Conservation (phyloP, 2,329 filamentous ascomycete species). For the Phaeosphaeria sp. region DNA sequence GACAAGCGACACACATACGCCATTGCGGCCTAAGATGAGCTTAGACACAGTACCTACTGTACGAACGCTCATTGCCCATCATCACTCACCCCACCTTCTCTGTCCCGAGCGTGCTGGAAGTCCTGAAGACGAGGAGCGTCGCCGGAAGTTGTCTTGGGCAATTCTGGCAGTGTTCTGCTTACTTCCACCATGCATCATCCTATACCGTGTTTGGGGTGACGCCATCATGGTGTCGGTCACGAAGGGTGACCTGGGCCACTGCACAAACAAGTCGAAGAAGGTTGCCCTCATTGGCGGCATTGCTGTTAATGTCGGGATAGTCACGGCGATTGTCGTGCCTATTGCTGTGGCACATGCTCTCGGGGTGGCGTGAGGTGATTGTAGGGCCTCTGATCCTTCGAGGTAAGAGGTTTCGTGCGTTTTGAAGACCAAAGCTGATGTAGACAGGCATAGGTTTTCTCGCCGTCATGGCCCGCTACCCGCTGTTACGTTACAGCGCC, state of each 20-base stretch:
- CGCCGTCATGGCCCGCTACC: not conserved
- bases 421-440: not conserved
- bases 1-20: slow-evolving; percentile 39
- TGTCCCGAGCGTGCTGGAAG: slow-evolving; percentile 33
- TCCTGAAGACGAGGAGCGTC: slow-evolving; percentile 33
- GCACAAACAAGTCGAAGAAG: slow-evolving; percentile 37
- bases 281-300: slow-evolving; percentile 40
- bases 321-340: slow-evolving; percentile 31
- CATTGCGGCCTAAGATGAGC: slow-evolving; percentile 27
- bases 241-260: slow-evolving; percentile 39
- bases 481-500: not conserved
- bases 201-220: slow-evolving; percentile 46
- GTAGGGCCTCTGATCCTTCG: not conserved
- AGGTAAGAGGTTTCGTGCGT: not conserved
- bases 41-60: slow-evolving; percentile 16
- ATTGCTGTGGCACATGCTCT: slow-evolving; percentile 31
- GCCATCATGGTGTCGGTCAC: slow-evolving; percentile 37
- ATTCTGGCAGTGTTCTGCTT: slow-evolving; percentile 43
- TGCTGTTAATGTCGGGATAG: slow-evolving; percentile 32
- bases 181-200: slow-evolving; percentile 44
- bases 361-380: not conserved
- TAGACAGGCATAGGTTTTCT: not conserved
- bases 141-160: slow-evolving; percentile 40
- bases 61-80: slow-evolving; percentile 19
- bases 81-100: slow-evolving; percentile 39